Base-by-base conservation (phyloP, 2,329 filamentous ascomycete genomes). In the Hypoxylon sp. region DNA sequence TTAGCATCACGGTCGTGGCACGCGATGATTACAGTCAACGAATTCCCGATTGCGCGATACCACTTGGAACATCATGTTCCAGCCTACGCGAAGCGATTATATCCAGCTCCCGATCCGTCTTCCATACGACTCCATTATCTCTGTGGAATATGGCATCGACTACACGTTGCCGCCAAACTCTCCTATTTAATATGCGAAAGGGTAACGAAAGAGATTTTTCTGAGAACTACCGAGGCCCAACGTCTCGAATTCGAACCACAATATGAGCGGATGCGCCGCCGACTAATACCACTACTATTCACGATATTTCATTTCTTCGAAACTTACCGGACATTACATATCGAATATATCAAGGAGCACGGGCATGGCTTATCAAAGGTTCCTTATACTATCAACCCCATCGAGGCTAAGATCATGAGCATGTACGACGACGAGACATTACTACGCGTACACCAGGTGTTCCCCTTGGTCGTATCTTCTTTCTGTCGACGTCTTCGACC, bases 291-390 rank as follows among this genome's bases (percentile, higher is more conserved):
- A 0, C 76, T 90, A 6, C 81, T 91, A 15, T 91, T 91, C 71
- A 90, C 88, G 11, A 82, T 90, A 24, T 91, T 91, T 70, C 89
- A 91, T 75, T 91, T 91, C 74, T 91, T 91, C 75, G 89, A 91
- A 75, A 88, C 83, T 0, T 90, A 89, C 74, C 86, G 89, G 64
- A 84, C 82, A 42, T 80, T 89, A 2, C 88, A 91, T 71, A 76
- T 89, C 6, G 79, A 87, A 70, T 87, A 88, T 67, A 82, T 91
- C 24, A 79, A 81, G 53, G 81, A 86, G 52, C 82, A 88, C 42
- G 85, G 86, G 11, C 80, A 85, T 53, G 86, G 88, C 4, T 72
- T 91, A 50, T 79, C 79, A 44, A 81, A 76, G 46, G 82, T 83
- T 59, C 85, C 88, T 0, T 90, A 87, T 70, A 90, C 88, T 0